These are phyloP conservation scores for Dunaliella primolecta DNA, from an alignment of 139 green algal species.

Conservation along the genomic window DNA sequence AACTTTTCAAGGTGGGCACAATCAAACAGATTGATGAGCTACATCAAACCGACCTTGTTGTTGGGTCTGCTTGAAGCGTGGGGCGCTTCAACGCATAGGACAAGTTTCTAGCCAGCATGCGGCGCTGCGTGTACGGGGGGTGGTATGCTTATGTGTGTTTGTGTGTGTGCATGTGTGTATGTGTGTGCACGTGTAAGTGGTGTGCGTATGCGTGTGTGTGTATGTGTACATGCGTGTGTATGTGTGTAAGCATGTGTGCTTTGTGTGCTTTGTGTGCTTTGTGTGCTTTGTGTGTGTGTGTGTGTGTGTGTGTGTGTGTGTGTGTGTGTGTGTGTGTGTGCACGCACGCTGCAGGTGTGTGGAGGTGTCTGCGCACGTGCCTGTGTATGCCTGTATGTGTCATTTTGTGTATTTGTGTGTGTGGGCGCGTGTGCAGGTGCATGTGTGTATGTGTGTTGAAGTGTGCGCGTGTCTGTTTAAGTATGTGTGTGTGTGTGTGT, in stretches of 20 bases:
- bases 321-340: not conserved
- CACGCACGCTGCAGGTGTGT: no score
- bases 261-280: not conserved
- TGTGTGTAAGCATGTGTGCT: not conserved
- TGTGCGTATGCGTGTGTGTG: not conserved
- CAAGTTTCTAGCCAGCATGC: not conserved
- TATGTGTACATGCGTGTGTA: not conserved
- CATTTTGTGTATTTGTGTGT: not conserved
- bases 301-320: not conserved
- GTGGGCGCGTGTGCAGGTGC: not conserved
- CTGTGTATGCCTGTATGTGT: not conserved
- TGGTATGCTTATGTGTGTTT: not conserved
- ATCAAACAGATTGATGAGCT: not conserved
- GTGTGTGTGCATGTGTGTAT: not conserved
- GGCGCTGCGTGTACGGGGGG: not conserved
- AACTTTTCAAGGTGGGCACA: not conserved
- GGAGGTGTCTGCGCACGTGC: not conserved
- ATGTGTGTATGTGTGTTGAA: no score
- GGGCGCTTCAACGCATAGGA: not conserved
- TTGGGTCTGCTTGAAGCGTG: not conserved
- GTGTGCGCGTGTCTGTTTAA: no score
- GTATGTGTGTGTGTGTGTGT: no score
- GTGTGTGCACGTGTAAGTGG: no score
- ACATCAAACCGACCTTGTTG: no score
- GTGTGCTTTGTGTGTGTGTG: not conserved